These are phyloP conservation scores for Syzygium aromaticum DNA, from an alignment of 345 rosid genomes.

Conservation along the genomic window DNA sequence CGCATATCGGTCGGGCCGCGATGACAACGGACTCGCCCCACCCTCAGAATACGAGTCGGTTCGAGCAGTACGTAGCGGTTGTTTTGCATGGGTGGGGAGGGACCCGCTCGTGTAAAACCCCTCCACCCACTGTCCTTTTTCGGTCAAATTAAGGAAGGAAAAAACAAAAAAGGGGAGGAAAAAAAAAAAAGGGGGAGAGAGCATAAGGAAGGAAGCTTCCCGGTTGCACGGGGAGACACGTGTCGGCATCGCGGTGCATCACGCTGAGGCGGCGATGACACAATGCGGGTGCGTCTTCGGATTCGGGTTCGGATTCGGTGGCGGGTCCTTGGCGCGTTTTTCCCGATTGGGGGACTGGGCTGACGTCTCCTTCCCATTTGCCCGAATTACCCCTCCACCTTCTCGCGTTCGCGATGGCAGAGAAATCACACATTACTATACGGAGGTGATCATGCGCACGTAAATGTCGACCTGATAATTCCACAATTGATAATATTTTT, in stretches of 20 bases:
- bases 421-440: not conserved
- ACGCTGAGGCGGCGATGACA: not conserved
- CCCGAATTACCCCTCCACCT: not conserved
- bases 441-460: not conserved
- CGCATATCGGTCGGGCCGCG: rapidly evolving
- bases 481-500: not conserved
- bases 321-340: not conserved
- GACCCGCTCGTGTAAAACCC: not conserved
- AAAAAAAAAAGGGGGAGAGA: not conserved
- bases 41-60: not conserved
- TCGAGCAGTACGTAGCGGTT: rapidly evolving
- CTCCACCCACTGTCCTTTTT: not conserved
- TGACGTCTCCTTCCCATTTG: not conserved
- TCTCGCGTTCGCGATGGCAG: not conserved
- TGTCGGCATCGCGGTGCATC: not conserved
- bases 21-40: rapidly evolving
- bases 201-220: rapidly evolving
- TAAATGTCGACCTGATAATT: not conserved
- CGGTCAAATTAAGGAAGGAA: not conserved
- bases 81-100: too few species aligned
- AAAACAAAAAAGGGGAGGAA: too few species aligned
- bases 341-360: not conserved
- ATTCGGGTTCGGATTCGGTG: not conserved
- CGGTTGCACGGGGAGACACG: not conserved
- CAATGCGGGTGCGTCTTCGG: not conserved